Base-by-base conservation (phyloP, 1,284 basidiomycete genomes). In the Ceratobasidium sp. region DNA sequence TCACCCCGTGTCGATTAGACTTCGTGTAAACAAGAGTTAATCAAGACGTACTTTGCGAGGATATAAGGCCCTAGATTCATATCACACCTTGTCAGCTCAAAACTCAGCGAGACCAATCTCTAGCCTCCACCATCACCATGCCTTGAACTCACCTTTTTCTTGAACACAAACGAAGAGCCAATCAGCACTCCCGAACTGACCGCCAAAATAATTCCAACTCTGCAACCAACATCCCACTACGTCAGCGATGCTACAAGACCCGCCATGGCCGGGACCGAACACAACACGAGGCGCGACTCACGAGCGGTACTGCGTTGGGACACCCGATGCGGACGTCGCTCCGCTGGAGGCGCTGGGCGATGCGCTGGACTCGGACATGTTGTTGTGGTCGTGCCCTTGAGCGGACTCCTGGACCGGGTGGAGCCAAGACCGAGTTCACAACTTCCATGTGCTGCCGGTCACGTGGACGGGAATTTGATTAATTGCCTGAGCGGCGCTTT, bases 131-230 rank as follows among this genome's bases (percentile, higher is more conserved):
- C 38, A 1, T 28, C 6, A 30, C 54, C 18, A 32, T 14, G 52
- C 11, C 28, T 28, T 26, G n/a, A 44, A 47, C 55, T 47, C 21
- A 58, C 62, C 66, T 85, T 87, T 82, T 91, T 91, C 83, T 91
- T 91, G 81, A 91, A 81, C 23, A 86, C 85, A 78, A 86, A 87
- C 23, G 73, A 75, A 0, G 86, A 81, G 21, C 89, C 90, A 75
- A 91, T 91, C 74, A 91, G 84, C 13, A 89, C 67, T 5, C 90
- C 89, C 41, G 84, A 86, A 2, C 83, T 84, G 35, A 91, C 83
- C 5, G 89, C 90, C 2, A 89, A 80, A 38, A 82, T 79, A 28
- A 88, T 81, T 62, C 87, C 87, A 72, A 78, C 76, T 47, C 77
- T 78, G 30, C 5, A 4, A 38, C 43, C 58, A 61, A 26, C 50